Conservation (phyloP, 2,329 filamentous ascomycete genomes). For the Ophiostoma ulmi region DNA sequence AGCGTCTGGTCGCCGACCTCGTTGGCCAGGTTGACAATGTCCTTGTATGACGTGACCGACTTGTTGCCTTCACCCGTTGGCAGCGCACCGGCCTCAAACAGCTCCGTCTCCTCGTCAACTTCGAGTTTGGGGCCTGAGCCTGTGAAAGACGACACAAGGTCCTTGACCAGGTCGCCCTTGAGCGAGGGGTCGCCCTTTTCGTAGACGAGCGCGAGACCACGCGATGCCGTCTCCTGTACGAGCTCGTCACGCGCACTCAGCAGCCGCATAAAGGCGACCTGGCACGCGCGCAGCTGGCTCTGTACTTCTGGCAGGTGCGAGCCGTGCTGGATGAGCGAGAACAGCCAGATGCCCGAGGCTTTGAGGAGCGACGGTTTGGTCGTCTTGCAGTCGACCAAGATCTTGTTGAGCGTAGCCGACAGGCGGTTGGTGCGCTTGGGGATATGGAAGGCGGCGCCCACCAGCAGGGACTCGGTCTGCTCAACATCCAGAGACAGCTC, state of each 20-base stretch:
- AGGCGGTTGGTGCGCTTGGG: conserved; percentile 41
- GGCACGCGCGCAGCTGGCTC: conserved; percentile 67
- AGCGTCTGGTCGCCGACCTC: conserved; percentile 93
- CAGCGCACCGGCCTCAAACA: conserved; percentile 86
- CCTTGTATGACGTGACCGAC: conserved; percentile 84
- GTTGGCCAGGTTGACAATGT: conserved; percentile 91
- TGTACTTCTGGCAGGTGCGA: conserved; percentile 73
- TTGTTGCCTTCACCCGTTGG: conserved; percentile 78
- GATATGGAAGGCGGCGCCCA: conserved; percentile 32
- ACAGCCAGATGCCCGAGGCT: conserved; percentile 90
- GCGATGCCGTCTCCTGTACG: conserved; percentile 89
- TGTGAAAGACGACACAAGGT: conserved; percentile 84
- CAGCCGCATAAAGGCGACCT: conserved; percentile 81
- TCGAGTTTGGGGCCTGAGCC: conserved; percentile 69
- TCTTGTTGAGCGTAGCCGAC: conserved; percentile 59
- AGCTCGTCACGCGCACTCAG: conserved; percentile 86
- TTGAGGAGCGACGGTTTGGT: conserved; percentile 87
- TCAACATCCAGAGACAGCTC: conserved; percentile 72
- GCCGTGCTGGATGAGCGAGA: conserved; percentile 86
- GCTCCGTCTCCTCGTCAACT: conserved; percentile 82
- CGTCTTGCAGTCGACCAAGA: conserved; percentile 70
- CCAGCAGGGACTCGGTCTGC: background rate
- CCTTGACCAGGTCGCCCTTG: conserved; percentile 76
- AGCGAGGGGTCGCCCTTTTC: conserved; percentile 80
- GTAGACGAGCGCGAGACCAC: conserved; percentile 87